Base-by-base conservation (phyloP, 1,284 basidiomycete genomes). In the Gymnopus androsaceus region DNA sequence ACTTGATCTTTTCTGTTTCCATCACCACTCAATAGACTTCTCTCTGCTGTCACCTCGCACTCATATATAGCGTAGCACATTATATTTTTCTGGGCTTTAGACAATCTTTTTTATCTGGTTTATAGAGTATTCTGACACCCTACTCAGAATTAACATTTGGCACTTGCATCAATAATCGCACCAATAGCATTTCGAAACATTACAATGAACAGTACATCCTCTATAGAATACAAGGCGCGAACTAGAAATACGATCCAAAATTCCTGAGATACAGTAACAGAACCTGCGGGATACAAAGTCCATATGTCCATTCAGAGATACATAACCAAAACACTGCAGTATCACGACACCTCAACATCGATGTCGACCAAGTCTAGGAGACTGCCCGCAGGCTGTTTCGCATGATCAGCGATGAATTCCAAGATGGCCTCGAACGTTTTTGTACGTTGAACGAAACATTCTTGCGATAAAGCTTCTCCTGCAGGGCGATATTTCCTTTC, bases 361-460 rank as follows among this genome's bases (percentile, higher is more conserved):
- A 65, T 61, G 62, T 74, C 64, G 44, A 85, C 71, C 59, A 85
- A 67, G 67, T 86, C 80, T 64, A 84, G 64, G 61, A 88, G 68
- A 57, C 77, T 80, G 31, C 76, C 79, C 2, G 69, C 66, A 3
- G 89, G 90, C 67, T 92, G 81, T 68, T 85, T 89, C 55, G 80
- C 81, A 17, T 78, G 75, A 46, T 80, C 76, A 15, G 78, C 75
- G 11, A 92, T 75, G 67, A 85, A 88, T 60, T 70, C 75, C 71
- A 91, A 68, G 54, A 92, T 63, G 37, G 69, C 68, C 66, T 91
- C 86, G 67, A 91, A 92, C 52, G 88, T 78, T 55, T 83, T 79
- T 50, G 79, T 87, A 41, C 90, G 76, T 67, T 87, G 82, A 41
- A 71, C 70, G 65, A 83, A 88, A 57, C 80, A 66, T 30, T 65